These are phyloP conservation scores for Colletotrichum musae DNA, from an alignment of 2,329 filamentous ascomycete genomes.

Conservation along the genomic window DNA sequence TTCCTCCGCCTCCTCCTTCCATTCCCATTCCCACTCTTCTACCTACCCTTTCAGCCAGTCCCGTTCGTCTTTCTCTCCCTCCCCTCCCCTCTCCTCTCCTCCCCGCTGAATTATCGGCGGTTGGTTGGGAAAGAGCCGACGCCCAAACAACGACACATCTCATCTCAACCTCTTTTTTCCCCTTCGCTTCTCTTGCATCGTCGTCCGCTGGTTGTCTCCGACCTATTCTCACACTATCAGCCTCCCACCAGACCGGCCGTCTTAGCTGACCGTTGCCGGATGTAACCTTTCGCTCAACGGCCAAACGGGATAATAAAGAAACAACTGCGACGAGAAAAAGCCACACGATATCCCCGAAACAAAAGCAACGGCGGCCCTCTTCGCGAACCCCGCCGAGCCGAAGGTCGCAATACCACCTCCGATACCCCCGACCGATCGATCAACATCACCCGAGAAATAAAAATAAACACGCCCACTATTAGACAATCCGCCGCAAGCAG, in stretches of 20 bases:
- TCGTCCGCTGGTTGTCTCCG: not conserved
- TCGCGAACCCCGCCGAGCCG: not conserved
- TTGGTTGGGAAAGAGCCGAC: constrained; percentile 13
- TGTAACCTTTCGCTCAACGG: constrained; percentile 1
- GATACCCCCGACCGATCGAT: not conserved
- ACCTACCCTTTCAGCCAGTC: not conserved
- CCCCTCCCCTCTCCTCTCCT: not conserved
- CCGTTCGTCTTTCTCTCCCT: not conserved
- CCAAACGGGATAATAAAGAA: constrained; percentile 9
- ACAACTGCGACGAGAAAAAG: not conserved
- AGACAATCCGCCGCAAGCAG: not conserved
- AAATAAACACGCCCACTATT: not conserved
- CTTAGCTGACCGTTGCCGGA: constrained; percentile 7
- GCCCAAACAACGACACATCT: constrained; percentile 18
- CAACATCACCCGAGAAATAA: not conserved
- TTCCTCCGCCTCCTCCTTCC: not conserved
- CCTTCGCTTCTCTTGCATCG: not conserved
- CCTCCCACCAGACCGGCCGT: constrained; percentile 11
- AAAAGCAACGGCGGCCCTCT: not conserved
- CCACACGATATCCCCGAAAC: not conserved
- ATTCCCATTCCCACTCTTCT: not conserved
- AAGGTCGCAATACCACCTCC: not conserved
- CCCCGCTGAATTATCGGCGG: constrained; percentile 2
- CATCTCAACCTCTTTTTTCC: not conserved
- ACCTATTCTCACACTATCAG: not conserved